Conservation (phyloP, 2,329 filamentous ascomycete genomes). For the Fusarium keratoplasticum region DNA sequence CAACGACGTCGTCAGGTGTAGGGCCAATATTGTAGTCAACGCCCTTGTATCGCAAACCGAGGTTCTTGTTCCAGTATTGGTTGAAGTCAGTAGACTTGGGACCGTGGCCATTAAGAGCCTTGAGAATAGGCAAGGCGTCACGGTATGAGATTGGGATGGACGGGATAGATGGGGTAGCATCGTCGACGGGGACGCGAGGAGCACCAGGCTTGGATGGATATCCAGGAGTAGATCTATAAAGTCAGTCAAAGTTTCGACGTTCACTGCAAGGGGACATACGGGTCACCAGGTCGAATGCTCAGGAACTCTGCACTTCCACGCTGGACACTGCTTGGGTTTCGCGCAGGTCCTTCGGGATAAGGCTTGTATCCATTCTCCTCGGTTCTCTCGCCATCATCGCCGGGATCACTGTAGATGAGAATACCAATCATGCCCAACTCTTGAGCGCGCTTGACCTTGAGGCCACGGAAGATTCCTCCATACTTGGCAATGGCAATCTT, state of each 20-base stretch:
- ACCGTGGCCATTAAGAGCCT: slow-evolving; percentile 89
- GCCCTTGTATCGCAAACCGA: slow-evolving; percentile 82
- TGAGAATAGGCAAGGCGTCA: slow-evolving; percentile 89
- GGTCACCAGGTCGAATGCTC: slow-evolving; percentile 77
- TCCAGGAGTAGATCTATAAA: slow-evolving; percentile 79
- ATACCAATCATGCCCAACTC: slow-evolving; percentile 90
- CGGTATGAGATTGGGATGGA: slow-evolving; percentile 91
- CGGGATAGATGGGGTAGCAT: slow-evolving; percentile 83
- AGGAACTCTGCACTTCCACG: slow-evolving; percentile 88
- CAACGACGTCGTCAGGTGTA: slow-evolving; percentile 75
- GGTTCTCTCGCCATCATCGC: slow-evolving; percentile 85
- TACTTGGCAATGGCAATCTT: slow-evolving; percentile 92
- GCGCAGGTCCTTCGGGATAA: slow-evolving; percentile 88
- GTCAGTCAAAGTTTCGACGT: slow-evolving; percentile 14
- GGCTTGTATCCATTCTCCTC: slow-evolving; percentile 81
- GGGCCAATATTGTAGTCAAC: slow-evolving; percentile 89
- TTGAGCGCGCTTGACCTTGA: slow-evolving; percentile 93
- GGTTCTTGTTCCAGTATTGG: slow-evolving; percentile 75
- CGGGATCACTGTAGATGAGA: slow-evolving; percentile 88
- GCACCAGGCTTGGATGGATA: slow-evolving; percentile 93
- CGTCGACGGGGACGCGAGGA: slow-evolving; percentile 77
- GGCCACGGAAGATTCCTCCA: slow-evolving; percentile 85
- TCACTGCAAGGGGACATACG: slow-evolving; percentile 53
- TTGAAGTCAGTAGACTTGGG: slow-evolving; percentile 81
- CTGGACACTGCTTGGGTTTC: slow-evolving; percentile 90